Conservation (phyloP, 352 stramenopile species). For the Globisporangium iwayamae region DNA sequence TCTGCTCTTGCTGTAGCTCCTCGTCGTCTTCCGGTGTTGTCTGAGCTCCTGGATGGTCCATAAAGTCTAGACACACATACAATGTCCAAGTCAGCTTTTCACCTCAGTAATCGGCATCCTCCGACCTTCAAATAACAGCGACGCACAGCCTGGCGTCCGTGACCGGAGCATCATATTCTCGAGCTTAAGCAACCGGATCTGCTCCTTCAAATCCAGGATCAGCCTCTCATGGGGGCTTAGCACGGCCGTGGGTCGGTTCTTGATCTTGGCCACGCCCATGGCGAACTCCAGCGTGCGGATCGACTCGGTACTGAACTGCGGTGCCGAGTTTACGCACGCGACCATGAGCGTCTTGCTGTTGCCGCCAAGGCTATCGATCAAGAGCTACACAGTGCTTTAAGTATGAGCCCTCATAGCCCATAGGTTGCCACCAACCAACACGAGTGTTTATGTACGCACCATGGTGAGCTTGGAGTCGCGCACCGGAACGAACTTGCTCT, state of each 20-base stretch:
- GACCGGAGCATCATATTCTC: conserved; percentile 74
- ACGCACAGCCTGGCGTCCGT: conserved; percentile 56
- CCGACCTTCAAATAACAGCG: neutral
- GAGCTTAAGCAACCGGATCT: conserved; percentile 62
- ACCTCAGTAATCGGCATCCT: neutral
- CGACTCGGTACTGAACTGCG: conserved; percentile 58
- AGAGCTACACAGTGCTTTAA: conserved; percentile 25
- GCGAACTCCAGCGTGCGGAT: conserved; percentile 71
- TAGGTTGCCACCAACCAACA: neutral
- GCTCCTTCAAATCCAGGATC: conserved; percentile 59
- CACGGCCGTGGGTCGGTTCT: conserved; percentile 60
- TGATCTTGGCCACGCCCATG: conserved; percentile 80
- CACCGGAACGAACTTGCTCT: conserved; percentile 59
- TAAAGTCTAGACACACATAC: conserved; percentile 33
- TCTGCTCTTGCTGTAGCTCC: neutral
- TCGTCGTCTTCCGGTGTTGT: conserved; percentile 2
- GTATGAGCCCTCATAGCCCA: neutral
- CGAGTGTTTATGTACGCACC: conserved; percentile 15
- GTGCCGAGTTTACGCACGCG: conserved; percentile 59
- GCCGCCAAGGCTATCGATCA: conserved; percentile 67
- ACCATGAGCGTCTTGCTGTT: conserved; percentile 82
- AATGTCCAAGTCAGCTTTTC: conserved; percentile 2
- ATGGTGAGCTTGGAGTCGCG: conserved; percentile 77
- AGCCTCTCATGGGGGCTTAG: conserved; percentile 73
- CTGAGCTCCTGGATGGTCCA: conserved; percentile 30